These are phyloP conservation scores for Nemania diffusa DNA, from an alignment of 2,329 filamentous ascomycete species.

Conservation along the genomic window DNA sequence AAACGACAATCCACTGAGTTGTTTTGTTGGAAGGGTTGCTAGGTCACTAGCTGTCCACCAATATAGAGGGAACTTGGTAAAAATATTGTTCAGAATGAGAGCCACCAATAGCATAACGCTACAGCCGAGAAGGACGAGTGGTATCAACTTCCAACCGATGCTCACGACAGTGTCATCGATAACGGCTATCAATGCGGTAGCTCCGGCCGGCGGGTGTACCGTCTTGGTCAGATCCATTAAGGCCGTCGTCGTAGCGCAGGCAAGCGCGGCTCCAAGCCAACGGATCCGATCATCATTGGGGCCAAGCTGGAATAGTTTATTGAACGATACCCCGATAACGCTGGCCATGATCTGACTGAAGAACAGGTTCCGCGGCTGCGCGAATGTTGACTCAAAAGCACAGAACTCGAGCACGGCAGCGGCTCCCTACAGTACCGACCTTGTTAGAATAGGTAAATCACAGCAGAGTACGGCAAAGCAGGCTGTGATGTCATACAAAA, in stretches of 20 bases:
- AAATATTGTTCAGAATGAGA: conserved; percentile 75
- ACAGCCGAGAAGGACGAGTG: conserved; percentile 69
- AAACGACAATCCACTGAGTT: conserved; percentile 11
- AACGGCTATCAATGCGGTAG: conserved; percentile 76
- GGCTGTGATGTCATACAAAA: conserved; percentile 64
- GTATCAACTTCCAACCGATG: conserved; percentile 76
- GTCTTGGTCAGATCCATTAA: conserved; percentile 78
- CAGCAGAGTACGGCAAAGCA: background rate
- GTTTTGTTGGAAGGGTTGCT: background rate
- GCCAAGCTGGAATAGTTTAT: conserved; percentile 71
- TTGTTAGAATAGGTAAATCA: conserved; percentile 18
- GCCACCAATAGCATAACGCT: conserved; percentile 71
- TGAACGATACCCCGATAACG: conserved; percentile 68
- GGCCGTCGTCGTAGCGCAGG: conserved; percentile 70
- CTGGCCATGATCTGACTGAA: conserved; percentile 73
- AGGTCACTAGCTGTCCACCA: conserved; percentile 70
- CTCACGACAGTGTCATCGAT: conserved; percentile 62
- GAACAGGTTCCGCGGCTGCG: conserved; percentile 77
- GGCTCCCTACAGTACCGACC: conserved; percentile 64
- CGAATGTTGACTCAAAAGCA: conserved; percentile 75
- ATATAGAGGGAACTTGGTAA: conserved; percentile 73
- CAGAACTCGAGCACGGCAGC: conserved; percentile 81
- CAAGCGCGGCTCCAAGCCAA: conserved; percentile 72
- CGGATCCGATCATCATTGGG: conserved; percentile 61
- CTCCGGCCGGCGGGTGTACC: conserved; percentile 78